Conservation (phyloP, 805 yeast species). For the Kregervanrija fluxuum region DNA sequence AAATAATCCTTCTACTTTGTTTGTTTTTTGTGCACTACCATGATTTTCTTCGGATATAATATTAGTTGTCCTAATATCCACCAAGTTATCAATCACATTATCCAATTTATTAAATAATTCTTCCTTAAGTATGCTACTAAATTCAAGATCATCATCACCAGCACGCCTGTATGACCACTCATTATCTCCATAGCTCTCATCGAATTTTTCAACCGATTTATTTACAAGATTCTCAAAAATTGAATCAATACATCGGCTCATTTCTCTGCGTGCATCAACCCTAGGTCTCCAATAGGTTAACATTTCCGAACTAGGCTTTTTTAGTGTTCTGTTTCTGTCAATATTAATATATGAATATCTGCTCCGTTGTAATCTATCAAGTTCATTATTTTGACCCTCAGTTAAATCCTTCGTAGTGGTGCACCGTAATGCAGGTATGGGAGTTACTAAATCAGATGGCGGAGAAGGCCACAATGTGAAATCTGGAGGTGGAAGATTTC, state of each 20-base stretch:
- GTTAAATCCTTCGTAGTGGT: conserved; percentile 1
- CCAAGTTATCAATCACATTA: conserved; percentile 14
- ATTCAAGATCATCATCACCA: conserved; percentile 2
- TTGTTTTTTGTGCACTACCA: no score
- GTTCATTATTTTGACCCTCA: neutral
- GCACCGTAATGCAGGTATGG: neutral
- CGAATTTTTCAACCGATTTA: no score
- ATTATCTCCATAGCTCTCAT: no score
- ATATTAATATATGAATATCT: conserved; percentile 3
- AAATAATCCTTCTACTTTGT: neutral
- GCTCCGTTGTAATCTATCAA: neutral
- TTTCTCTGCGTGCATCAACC: conserved; percentile 3
- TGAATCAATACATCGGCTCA: conserved; percentile 6
- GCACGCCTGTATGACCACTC: no score
- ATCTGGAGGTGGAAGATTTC: conserved; percentile 2
- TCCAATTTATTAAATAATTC: conserved; percentile 14
- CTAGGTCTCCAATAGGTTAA: conserved; percentile 6
- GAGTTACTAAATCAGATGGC: conserved; percentile 2
- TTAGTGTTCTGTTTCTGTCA: neutral
- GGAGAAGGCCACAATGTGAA: conserved; percentile 9
- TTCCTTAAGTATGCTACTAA: conserved; percentile 11
- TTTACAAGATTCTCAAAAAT: conserved; percentile 3
- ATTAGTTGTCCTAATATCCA: neutral
- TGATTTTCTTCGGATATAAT: no score
- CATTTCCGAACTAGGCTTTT: conserved; percentile 2